A percentile compares a stretch with the other conserved stretches of the same genome.
Conservation (phyloP, 1,284 basidiomycete genomes). For the Abortiporus biennis region DNA sequence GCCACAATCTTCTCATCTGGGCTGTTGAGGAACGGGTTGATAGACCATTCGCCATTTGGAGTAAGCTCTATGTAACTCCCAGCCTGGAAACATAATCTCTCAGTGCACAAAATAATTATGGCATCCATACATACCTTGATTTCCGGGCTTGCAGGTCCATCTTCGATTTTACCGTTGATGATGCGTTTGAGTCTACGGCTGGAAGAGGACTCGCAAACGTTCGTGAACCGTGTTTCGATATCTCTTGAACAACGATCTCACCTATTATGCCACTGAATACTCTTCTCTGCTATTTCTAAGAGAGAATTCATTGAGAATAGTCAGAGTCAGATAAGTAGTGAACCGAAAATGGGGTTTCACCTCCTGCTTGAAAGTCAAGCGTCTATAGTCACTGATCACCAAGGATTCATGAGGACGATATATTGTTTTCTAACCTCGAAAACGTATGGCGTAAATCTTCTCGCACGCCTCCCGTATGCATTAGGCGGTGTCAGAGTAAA, state of each 20-base stretch:
- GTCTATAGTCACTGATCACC: no score
- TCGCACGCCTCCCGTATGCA: no score
- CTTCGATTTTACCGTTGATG: background rate
- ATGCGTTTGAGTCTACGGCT: constrained; percentile 2
- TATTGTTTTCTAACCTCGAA: no score
- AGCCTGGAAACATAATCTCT: background rate
- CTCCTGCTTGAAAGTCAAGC: no score
- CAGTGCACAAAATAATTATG: background rate
- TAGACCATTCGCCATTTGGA: background rate
- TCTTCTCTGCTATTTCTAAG: background rate
- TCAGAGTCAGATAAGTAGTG: no score
- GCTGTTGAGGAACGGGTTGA: constrained; percentile 2
- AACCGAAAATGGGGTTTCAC: no score
- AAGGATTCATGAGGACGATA: no score
- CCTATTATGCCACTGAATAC: constrained; percentile 1
- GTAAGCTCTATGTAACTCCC: constrained; percentile 3
- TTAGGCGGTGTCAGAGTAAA: no score
- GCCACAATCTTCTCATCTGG: constrained; percentile 6
- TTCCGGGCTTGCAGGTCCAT: background rate
- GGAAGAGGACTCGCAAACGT: no score
- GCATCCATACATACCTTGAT: background rate
- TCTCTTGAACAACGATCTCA: background rate
- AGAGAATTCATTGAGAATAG: no score
- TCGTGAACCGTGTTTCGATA: background rate
- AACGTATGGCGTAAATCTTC: no score